phyloP scores from a whole-genome alignment of 305 asterid species.

The Andrographis paniculata region DNA sequence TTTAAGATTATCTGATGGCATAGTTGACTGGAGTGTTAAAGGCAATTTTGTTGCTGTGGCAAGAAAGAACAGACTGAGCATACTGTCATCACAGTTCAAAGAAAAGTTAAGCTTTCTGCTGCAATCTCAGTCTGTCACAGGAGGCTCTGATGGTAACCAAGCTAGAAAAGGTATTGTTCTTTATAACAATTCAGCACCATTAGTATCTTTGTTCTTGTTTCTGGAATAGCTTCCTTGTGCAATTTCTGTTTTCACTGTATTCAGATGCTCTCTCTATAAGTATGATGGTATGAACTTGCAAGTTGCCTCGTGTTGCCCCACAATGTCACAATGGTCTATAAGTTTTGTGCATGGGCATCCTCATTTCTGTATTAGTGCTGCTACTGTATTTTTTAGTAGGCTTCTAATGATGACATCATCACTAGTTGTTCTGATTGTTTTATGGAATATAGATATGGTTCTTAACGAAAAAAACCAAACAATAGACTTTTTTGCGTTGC shows the following conservation, averaged over 20 bases:
- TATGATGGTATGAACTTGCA: no score
- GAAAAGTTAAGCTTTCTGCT: slow-evolving; percentile 49
- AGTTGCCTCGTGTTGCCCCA: no score
- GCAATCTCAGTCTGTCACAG: slow-evolving; percentile 41
- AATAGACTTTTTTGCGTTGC: no score
- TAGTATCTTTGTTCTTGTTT: neutral
- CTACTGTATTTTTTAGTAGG: slow-evolving; percentile 4
- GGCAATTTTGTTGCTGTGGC: slow-evolving; percentile 72
- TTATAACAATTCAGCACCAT: slow-evolving; percentile 1
- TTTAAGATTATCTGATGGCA: slow-evolving; percentile 19
- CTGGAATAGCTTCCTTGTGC: neutral
- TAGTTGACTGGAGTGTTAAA: slow-evolving; percentile 78
- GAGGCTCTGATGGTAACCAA: slow-evolving; percentile 47
- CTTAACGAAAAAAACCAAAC: no score
- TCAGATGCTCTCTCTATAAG: neutral
- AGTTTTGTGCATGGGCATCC: no score
- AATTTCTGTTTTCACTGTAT: neutral
- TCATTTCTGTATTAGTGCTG: no score
- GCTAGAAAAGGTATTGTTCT: slow-evolving; percentile 40
- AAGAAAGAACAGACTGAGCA: slow-evolving; percentile 48
- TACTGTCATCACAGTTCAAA: slow-evolving; percentile 50
- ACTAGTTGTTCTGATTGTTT: no score
- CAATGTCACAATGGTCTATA: no score
- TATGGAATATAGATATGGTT: no score
- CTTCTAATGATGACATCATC: no score